Evolutionary conservation across 345 rosid species (phyloP).

Genomic region (Pistacia atlantica): DNA sequence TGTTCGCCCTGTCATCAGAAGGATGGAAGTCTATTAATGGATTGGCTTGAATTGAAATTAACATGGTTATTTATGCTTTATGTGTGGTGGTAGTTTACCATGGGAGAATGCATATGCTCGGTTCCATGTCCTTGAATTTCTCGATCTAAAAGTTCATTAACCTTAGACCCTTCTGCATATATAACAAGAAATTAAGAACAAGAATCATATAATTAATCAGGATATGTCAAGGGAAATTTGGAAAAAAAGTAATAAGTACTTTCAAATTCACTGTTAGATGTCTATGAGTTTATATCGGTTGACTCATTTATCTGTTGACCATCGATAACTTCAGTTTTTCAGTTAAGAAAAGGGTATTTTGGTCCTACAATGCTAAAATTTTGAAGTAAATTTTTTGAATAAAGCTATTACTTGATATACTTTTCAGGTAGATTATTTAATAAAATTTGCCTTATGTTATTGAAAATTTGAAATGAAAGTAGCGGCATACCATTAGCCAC

Average conservation of each 20-base stretch:
- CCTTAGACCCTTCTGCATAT: conserved; percentile 31
- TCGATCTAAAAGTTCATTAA: conserved; percentile 14
- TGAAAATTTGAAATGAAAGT: neutral
- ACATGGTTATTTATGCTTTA: neutral
- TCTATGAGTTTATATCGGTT: too few relatives aligned
- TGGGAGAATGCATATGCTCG: conserved; percentile 23
- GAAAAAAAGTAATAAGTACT: too few relatives aligned
- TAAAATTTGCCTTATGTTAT: neutral
- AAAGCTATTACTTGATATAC: too few relatives aligned
- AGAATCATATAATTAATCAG: neutral
- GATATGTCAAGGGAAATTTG: neutral
- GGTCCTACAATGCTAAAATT: too few relatives aligned
- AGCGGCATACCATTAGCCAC: too few relatives aligned
- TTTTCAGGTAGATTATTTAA: too few relatives aligned
- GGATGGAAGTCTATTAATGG: neutral
- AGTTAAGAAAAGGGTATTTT: too few relatives aligned
- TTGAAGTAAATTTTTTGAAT: too few relatives aligned
- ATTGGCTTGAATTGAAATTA: neutral
- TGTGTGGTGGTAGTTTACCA: conserved; percentile 14
- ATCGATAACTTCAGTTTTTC: too few relatives aligned
- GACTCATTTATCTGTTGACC: too few relatives aligned
- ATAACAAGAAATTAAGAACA: neutral
- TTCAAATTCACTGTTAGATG: too few relatives aligned
- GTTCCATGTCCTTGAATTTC: conserved; percentile 26
- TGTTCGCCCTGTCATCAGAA: conserved; percentile 40